Evolutionary conservation across 306 rosid genomes (phyloP).

Genomic region (Sphenostylis stenocarpa): DNA sequence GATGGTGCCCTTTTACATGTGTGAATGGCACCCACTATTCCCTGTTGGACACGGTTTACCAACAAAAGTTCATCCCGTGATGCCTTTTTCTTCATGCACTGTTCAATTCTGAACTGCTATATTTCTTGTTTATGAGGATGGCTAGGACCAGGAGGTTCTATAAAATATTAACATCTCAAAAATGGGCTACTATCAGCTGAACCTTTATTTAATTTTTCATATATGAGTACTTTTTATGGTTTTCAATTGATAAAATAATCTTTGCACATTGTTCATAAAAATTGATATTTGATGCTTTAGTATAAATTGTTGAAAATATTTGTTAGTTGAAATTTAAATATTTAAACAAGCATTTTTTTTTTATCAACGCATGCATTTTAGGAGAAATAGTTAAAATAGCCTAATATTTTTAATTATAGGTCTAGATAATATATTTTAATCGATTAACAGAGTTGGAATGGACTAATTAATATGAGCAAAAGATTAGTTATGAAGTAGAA

Average conservation of each 20-base stretch:
- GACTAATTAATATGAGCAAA: not conserved
- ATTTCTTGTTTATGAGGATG: not conserved
- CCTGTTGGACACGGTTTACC: conserved; percentile 14
- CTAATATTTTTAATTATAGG: too few species aligned
- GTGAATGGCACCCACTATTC: conserved; percentile 27
- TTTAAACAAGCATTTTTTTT: too few species aligned
- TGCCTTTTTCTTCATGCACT: conserved; percentile 17
- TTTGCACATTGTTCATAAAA: too few species aligned
- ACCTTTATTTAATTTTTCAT: not conserved
- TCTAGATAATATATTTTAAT: too few species aligned
- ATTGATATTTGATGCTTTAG: too few species aligned
- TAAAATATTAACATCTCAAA: not conserved
- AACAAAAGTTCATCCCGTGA: conserved; percentile 27
- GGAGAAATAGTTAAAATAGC: too few species aligned
- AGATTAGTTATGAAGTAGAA: not conserved
- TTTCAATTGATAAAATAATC: not conserved
- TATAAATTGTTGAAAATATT: too few species aligned
- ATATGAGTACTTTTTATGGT: not conserved
- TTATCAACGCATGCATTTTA: too few species aligned
- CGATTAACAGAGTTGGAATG: too few species aligned
- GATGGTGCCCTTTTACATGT: conserved; percentile 3
- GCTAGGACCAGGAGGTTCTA: not conserved
- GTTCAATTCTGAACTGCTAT: conserved; percentile 21
- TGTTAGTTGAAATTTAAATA: too few species aligned
- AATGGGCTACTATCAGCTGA: not conserved